Percentiles rank a stretch among this genome's conserved stretches.
These are phyloP conservation scores for Magnolia sinica DNA, from an alignment of 164 flowering plant species.

Conservation along the genomic window DNA sequence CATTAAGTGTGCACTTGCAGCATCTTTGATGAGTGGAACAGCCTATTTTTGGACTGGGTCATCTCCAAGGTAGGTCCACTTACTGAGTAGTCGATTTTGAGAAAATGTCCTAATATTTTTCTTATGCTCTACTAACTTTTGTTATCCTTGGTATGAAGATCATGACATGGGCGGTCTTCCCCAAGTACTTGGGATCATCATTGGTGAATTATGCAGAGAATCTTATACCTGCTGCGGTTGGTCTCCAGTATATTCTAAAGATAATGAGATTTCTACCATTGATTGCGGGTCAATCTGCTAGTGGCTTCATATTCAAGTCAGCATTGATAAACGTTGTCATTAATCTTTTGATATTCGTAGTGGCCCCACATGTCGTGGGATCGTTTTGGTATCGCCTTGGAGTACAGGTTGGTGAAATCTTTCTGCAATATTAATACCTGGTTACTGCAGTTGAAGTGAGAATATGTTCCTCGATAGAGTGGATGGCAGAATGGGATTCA, in stretches of 20 bases:
- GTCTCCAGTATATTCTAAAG: constrained; percentile 78
- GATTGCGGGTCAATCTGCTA: constrained; percentile 71
- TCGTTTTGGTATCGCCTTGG: constrained; percentile 94
- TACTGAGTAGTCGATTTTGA: neutral
- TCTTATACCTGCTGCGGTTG: constrained; percentile 61
- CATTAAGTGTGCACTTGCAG: too few species aligned
- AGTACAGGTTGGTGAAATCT: constrained; percentile 54
- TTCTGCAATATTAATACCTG: neutral
- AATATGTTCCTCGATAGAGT: too few species aligned
- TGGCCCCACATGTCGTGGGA: constrained; percentile 81
- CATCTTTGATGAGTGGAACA: too few species aligned
- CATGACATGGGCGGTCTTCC: constrained; percentile 48
- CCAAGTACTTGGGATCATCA: constrained; percentile 40
- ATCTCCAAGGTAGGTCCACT: too few species aligned
- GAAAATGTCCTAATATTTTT: neutral
- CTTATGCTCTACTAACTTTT: neutral
- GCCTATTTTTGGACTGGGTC: too few species aligned
- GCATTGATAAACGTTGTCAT: constrained; percentile 92
- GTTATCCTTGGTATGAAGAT: constrained; percentile 38
- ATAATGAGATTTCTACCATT: constrained; percentile 69
- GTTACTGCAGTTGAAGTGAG: neutral
- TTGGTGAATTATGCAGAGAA: constrained; percentile 83
- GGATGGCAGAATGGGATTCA: too few species aligned
- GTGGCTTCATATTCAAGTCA: constrained; percentile 83
- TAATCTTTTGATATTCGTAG: constrained; percentile 73